These are phyloP conservation scores for Oryza rufipogon DNA, from an alignment of 176 grass and related monocot genomes.

Conservation along the genomic window DNA sequence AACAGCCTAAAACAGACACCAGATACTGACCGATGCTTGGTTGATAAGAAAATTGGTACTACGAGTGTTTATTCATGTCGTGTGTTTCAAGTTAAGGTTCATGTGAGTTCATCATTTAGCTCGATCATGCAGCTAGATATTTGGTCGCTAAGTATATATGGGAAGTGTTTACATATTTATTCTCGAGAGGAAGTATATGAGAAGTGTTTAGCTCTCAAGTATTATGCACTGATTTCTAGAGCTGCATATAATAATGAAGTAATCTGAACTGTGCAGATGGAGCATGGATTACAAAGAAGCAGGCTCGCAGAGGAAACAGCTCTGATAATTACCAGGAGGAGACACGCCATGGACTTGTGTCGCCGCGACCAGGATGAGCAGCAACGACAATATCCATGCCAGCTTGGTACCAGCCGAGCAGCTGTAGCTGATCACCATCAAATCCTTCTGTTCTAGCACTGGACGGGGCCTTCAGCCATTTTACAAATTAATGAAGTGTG, in stretches of 20 bases:
- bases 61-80: neutral
- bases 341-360: neutral
- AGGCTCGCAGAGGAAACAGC: no score
- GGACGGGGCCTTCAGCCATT: neutral
- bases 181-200: neutral
- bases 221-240: neutral
- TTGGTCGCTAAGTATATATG: neutral
- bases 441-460: neutral
- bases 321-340: slow-evolving; percentile 5
- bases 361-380: neutral
- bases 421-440: neutral
- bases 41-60: no score
- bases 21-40: no score
- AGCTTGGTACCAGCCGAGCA: neutral
- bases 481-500: neutral
- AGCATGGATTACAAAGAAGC: neutral
- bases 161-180: neutral
- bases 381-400: neutral
- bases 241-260: neutral
- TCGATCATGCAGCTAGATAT: no score
- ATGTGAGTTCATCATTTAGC: neutral
- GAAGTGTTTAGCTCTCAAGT: neutral
- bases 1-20: no score
- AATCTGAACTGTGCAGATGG: neutral
- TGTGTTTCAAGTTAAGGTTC: neutral